phyloP scores from a whole-genome alignment of 2,329 filamentous ascomycete species.

The Chaetomium globosum region DNA sequence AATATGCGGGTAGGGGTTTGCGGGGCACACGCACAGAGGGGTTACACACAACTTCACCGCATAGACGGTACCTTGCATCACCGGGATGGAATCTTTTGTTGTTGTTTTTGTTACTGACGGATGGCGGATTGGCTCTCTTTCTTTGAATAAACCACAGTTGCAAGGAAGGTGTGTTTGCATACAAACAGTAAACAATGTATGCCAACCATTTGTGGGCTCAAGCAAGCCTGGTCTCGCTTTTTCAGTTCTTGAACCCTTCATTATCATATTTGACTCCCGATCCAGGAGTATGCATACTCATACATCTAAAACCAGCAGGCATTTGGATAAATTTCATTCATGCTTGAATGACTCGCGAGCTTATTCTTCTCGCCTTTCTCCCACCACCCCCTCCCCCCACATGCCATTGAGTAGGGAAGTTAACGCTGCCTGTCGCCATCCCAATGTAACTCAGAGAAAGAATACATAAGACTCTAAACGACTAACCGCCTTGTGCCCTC shows the following conservation, averaged over 20 bases:
- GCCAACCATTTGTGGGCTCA: not conserved
- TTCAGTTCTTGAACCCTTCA: not conserved
- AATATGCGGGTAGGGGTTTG: not conserved
- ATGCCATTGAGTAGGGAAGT: not conserved
- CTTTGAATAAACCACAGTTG: not conserved
- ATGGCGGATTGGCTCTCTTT: not conserved
- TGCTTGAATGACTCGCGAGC: not conserved
- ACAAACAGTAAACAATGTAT: not conserved
- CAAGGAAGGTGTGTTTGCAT: not conserved
- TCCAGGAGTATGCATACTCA: not conserved
- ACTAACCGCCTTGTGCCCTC: not conserved
- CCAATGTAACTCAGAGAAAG: not conserved
- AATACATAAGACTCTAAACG: constrained; percentile 9
- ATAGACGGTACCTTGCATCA: not conserved
- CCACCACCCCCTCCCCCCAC: not conserved
- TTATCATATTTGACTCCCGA: not conserved
- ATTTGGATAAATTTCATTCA: not conserved
- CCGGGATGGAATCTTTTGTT: not conserved
- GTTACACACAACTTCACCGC: constrained; percentile 1
- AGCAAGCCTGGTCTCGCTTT: not conserved
- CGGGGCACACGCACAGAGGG: constrained; percentile 4
- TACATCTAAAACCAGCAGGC: not conserved
- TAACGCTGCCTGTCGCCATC: not conserved
- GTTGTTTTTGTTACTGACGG: not conserved
- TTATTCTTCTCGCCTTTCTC: not conserved